These are phyloP conservation scores for Clavispora phyllophila DNA, from an alignment of 805 yeast species.

Conservation along the genomic window DNA sequence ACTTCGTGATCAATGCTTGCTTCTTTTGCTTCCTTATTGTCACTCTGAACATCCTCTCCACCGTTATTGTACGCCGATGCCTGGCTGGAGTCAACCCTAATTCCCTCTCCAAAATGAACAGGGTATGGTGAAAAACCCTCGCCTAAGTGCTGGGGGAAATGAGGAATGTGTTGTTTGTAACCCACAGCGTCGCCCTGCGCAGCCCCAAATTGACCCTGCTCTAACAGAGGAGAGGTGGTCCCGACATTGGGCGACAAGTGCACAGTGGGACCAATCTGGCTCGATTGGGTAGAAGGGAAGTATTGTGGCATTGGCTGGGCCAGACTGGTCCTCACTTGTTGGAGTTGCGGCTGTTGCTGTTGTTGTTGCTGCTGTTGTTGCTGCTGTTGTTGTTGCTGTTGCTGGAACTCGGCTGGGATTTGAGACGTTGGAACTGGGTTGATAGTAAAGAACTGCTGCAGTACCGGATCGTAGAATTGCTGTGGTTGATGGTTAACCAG, in stretches of 20 bases:
- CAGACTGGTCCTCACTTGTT: neutral
- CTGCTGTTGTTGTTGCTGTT: slow-evolving; percentile 13
- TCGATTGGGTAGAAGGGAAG: slow-evolving; percentile 34
- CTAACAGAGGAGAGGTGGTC: slow-evolving; percentile 7
- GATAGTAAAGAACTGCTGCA: slow-evolving; percentile 38
- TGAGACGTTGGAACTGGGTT: slow-evolving; percentile 30
- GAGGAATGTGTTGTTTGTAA: slow-evolving; percentile 8
- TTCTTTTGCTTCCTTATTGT: neutral
- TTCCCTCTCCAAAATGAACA: slow-evolving; percentile 5
- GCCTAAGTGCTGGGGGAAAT: slow-evolving; percentile 7
- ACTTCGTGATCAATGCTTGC: neutral
- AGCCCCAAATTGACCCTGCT: slow-evolving; percentile 6
- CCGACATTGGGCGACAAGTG: slow-evolving; percentile 6
- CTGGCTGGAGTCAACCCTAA: neutral
- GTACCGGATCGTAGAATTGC: slow-evolving; percentile 40
- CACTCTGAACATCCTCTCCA: neutral
- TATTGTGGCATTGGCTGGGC: slow-evolving; percentile 27
- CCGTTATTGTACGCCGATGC: neutral
- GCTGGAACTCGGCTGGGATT: slow-evolving; percentile 19
- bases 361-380: neutral
- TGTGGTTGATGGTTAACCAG: slow-evolving; percentile 28
- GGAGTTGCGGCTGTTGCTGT: slow-evolving; percentile 1
- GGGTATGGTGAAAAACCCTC: slow-evolving; percentile 12
- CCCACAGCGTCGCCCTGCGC: slow-evolving; percentile 5
- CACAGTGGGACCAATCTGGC: slow-evolving; percentile 12